These are phyloP conservation scores for Eucalyptus regnans DNA, from an alignment of 345 rosid genomes.

Conservation along the genomic window DNA sequence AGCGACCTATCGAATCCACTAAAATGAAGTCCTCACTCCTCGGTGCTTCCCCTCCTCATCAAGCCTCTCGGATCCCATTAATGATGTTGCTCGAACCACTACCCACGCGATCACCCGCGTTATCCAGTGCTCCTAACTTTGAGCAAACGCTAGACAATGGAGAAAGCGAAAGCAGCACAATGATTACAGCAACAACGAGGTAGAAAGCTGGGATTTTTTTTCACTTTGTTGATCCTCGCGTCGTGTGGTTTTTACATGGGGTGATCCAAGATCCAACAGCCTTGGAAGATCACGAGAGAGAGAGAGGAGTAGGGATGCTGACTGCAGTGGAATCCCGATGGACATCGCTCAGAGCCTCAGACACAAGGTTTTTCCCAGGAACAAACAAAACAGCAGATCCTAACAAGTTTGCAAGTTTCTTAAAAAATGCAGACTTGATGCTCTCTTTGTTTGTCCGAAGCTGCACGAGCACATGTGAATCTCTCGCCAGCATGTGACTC, in stretches of 20 bases:
- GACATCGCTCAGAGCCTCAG: background rate
- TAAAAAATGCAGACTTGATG: background rate
- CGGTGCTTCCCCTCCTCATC: background rate
- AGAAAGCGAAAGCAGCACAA: background rate
- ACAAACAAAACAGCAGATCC: background rate
- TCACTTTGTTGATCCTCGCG: background rate
- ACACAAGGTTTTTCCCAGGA: background rate
- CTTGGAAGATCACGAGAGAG: background rate
- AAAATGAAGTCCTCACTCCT: background rate
- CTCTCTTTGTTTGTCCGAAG: background rate
- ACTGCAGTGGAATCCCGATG: background rate
- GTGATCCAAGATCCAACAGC: background rate
- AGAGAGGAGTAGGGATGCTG: background rate
- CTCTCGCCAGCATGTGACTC: constrained; percentile 1
- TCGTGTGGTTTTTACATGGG: background rate
- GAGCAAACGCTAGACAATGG: background rate
- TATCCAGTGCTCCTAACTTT: background rate
- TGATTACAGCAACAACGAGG: background rate
- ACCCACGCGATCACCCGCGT: background rate
- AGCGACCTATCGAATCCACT: background rate
- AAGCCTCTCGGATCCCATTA: background rate
- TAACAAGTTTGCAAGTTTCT: background rate
- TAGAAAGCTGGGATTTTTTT: background rate
- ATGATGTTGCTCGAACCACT: background rate
- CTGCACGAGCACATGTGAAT: background rate